These are phyloP conservation scores for Cutaneotrichosporon sp. DNA, from an alignment of 1,284 basidiomycete species.

Conservation along the genomic window DNA sequence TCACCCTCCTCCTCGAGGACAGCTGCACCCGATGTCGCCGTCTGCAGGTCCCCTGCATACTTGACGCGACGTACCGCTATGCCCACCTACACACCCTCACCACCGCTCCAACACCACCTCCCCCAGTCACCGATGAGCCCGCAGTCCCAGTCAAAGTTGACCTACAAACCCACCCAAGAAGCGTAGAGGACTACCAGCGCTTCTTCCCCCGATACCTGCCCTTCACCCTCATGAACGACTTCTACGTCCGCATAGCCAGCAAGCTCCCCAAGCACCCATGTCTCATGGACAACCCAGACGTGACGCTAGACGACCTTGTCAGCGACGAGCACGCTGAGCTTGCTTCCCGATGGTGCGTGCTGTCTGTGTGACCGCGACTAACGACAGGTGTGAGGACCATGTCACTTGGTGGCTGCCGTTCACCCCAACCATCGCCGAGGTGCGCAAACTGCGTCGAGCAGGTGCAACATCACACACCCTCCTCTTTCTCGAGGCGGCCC, in stretches of 20 bases:
- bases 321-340: slow-evolving; percentile 7
- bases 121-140: not conserved
- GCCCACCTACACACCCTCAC: slow-evolving; percentile 6
- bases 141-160: not conserved
- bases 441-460: slow-evolving; percentile 1
- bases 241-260: slow-evolving; percentile 1
- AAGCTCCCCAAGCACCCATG: not conserved
- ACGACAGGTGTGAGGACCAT: slow-evolving; percentile 3
- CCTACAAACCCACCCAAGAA: slow-evolving; percentile 1
- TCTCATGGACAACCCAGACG: not conserved
- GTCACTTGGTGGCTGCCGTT: slow-evolving; percentile 9
- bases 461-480: not conserved
- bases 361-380: not conserved
- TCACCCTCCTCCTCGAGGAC: not conserved
- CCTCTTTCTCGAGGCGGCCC: slow-evolving; percentile 8
- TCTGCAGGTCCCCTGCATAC: not conserved
- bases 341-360: not conserved
- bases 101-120: not conserved
- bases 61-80: slow-evolving; percentile 3
- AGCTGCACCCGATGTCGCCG: slow-evolving; percentile 2
- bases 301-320: not conserved
- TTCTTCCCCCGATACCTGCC: slow-evolving; percentile 15
- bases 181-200: slow-evolving; percentile 9
- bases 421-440: not conserved
- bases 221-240: slow-evolving; percentile 10